Percentiles rank a stretch among this genome's conserved stretches.
These are phyloP conservation scores for Elsinoe ampelina DNA, from an alignment of 2,329 filamentous ascomycete genomes.

Conservation along the genomic window DNA sequence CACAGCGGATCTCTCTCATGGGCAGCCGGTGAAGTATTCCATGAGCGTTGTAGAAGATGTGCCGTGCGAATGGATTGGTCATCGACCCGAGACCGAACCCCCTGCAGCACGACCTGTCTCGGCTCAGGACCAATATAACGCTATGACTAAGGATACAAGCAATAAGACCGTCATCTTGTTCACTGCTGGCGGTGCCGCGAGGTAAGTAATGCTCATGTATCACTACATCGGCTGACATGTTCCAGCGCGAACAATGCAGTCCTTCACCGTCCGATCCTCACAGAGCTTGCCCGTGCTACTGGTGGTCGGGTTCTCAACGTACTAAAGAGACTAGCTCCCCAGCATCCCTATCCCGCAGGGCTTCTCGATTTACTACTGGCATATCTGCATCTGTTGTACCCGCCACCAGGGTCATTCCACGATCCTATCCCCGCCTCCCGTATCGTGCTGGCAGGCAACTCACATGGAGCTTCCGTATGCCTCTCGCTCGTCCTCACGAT, in stretches of 20 bases:
- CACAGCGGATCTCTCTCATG: background rate
- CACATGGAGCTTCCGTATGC: conserved; percentile 36
- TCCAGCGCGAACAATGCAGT: conserved; percentile 5
- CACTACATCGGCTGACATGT: background rate
- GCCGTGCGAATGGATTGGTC: background rate
- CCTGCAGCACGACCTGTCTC: background rate
- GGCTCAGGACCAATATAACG: background rate
- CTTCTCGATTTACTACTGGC: conserved; percentile 38
- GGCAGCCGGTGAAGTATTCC: background rate
- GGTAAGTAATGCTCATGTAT: background rate
- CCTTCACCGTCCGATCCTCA: background rate
- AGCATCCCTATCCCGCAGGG: conserved; percentile 39
- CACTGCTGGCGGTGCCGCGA: background rate
- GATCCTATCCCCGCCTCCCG: conserved; percentile 33
- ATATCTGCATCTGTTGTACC: conserved; percentile 39
- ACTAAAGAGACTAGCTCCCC: conserved; percentile 39
- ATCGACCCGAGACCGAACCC: background rate
- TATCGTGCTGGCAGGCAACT: conserved; percentile 40
- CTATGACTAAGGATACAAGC: background rate
- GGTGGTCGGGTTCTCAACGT: conserved; percentile 36
- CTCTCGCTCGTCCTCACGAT: conserved; percentile 35
- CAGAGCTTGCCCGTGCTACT: conserved; percentile 29
- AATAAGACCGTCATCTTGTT: background rate
- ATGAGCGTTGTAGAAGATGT: background rate
- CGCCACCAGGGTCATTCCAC: conserved; percentile 35